phyloP scores from a whole-genome alignment of 1,139 yeast species.

The Geotrichum klebahnii region DNA sequence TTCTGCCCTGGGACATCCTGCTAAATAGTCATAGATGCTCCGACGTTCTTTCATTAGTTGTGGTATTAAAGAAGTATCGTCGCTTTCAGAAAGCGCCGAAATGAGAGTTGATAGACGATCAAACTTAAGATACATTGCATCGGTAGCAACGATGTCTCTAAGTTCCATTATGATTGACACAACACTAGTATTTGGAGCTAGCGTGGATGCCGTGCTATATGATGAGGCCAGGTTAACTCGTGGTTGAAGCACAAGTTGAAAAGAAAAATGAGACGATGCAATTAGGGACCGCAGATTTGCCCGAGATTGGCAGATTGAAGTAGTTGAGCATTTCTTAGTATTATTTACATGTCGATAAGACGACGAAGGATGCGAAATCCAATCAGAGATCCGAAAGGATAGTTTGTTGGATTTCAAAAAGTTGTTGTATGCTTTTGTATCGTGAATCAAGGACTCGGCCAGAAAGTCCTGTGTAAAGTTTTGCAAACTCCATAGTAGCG shows the following conservation, averaged over 20 bases:
- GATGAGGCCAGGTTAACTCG: neutral
- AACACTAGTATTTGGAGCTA: neutral
- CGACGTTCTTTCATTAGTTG: constrained; percentile 10
- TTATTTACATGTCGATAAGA: constrained; percentile 1
- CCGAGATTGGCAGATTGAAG: neutral
- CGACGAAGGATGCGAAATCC: constrained; percentile 6
- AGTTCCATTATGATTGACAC: neutral
- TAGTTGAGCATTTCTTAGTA: neutral
- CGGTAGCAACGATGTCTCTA: neutral
- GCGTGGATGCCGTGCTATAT: constrained; percentile 1
- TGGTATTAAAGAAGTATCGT: neutral
- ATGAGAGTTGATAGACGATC: neutral
- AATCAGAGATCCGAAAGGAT: constrained; percentile 16
- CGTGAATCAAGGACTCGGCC: constrained; percentile 17
- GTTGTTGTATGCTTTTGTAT: constrained; percentile 12
- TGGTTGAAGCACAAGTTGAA: neutral
- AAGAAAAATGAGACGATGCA: neutral
- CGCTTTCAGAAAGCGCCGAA: neutral
- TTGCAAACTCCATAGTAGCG: constrained; percentile 20
- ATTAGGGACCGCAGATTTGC: neutral
- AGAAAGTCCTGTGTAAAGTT: constrained; percentile 22
- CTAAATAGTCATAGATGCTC: constrained; percentile 6
- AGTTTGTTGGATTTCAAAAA: constrained; percentile 14
- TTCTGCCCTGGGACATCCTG: neutral
- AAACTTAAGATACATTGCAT: neutral